phyloP scores from a whole-genome alignment of 768 basidiomycete genomes.

The Gymnopilus dilepis region DNA sequence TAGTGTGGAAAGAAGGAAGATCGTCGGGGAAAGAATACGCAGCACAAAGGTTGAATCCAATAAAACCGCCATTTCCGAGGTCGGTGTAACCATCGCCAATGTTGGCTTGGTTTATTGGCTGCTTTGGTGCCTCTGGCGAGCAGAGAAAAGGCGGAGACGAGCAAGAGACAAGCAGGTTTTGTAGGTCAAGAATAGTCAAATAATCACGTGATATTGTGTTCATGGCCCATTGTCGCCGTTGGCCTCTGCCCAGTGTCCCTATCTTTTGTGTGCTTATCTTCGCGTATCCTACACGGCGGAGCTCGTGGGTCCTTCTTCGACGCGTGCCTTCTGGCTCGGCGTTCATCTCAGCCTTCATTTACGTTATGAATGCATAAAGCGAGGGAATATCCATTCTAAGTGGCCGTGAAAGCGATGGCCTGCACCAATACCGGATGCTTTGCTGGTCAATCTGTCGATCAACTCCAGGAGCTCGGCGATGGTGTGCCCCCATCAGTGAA shows the following conservation, averaged over 20 bases:
- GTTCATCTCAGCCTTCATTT: not conserved
- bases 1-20: slow-evolving; percentile 65
- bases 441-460: no score
- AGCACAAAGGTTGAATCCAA: slow-evolving; percentile 54
- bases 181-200: not conserved
- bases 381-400: no score
- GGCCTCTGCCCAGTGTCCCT: no score
- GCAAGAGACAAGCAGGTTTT: slow-evolving; percentile 10
- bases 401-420: no score
- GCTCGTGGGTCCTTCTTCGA: not conserved
- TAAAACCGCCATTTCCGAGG: slow-evolving; percentile 16
- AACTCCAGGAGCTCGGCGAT: no score
- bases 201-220: slow-evolving; percentile 8
- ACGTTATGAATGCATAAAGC: no score
- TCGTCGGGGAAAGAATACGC: slow-evolving; percentile 69
- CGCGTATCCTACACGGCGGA: not conserved
- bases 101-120: slow-evolving; percentile 23
- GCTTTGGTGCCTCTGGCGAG: slow-evolving; percentile 21
- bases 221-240: not conserved
- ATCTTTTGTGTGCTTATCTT: not conserved
- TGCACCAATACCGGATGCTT: no score
- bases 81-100: slow-evolving; percentile 19
- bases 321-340: not conserved
- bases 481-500: no score
- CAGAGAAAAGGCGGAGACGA: slow-evolving; percentile 19